Evolutionary conservation across 169 alveolate species (phyloP).

Genomic region (Plasmodium knowlesi): DNA sequence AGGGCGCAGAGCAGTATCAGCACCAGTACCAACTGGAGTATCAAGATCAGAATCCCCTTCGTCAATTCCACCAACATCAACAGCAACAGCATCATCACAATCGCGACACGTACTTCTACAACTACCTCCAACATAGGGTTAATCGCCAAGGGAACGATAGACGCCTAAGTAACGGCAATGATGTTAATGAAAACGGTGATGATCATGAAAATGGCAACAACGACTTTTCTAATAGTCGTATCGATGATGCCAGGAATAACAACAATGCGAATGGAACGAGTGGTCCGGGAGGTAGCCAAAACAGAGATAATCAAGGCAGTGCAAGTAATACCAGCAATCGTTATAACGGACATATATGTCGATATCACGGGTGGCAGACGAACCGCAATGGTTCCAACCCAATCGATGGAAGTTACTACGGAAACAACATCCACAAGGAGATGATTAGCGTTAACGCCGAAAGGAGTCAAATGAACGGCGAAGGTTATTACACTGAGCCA

Average conservation of each 20-base stretch:
- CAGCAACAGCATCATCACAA: not conserved
- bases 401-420: not conserved
- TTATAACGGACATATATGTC: not conserved
- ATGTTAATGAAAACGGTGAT: not conserved
- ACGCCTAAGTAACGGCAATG: not conserved
- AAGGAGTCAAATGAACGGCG: not conserved
- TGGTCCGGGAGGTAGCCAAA: not conserved
- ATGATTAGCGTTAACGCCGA: not conserved
- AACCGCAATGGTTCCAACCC: not conserved
- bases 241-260: not conserved
- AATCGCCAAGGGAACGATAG: not conserved
- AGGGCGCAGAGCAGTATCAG: not conserved
- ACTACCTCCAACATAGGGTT: conserved; percentile 15
- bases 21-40: not conserved
- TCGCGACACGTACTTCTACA: conserved; percentile 53
- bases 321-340: not conserved
- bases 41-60: not conserved
- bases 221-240: not conserved
- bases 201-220: not conserved
- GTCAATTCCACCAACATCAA: not conserved
- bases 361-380: not conserved
- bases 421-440: not conserved
- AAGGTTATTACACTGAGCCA: not conserved
- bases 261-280: not conserved
- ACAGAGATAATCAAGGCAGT: not conserved